Base-by-base conservation (phyloP, 371 early-diverging fungal genomes). In the Choanephora cucurbitarum region DNA sequence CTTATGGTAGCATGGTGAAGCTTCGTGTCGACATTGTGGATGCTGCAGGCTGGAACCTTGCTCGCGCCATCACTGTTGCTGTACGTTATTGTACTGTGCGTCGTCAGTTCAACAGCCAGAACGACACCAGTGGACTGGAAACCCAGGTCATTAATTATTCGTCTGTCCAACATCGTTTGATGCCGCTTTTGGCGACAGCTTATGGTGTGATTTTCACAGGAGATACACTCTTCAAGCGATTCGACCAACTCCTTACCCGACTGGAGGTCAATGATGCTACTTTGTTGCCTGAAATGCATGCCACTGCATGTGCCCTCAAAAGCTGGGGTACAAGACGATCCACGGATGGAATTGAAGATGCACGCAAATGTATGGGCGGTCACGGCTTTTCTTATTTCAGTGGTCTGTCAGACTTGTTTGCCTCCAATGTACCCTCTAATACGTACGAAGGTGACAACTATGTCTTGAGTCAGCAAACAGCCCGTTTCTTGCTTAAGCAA, bases 291-390 rank as follows among this genome's bases (percentile, higher is more conserved):
- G 91, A 91, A 57, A 79, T 92, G 1, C 94, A 94, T 52, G 89
- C 89, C 32, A 85, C 85, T 39, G 84, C 86, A 9, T 91, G 90
- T 13, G 90, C 89, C 0, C 75, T 94, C 58, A 94, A 94, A 73
- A 78, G 81, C 9, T 85, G 87, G 74, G 73, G 85, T 31, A 78
- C 93, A 0, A 88, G 89, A 33, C 75, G 85, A 21, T 76, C 83
- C 5, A 65, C 86, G 0, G 84, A 86, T 8, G 91, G 89, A 42
- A 73, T 91, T 17, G 94, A 94, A 54, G 85, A 85, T 17, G 86
- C 89, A 58, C 81, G 92, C 8, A 86, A 89, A 23, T 77, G 88
- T 6, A 86, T 89, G 79, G 94, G 94, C 11, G 94, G 94, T 7
- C 92, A 93, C 39, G 93, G 92, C 0, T 94, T 78, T 63, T 84